phyloP scores from a whole-genome alignment of 2,329 filamentous ascomycete genomes.

The Cladosporium cucumerinum region DNA sequence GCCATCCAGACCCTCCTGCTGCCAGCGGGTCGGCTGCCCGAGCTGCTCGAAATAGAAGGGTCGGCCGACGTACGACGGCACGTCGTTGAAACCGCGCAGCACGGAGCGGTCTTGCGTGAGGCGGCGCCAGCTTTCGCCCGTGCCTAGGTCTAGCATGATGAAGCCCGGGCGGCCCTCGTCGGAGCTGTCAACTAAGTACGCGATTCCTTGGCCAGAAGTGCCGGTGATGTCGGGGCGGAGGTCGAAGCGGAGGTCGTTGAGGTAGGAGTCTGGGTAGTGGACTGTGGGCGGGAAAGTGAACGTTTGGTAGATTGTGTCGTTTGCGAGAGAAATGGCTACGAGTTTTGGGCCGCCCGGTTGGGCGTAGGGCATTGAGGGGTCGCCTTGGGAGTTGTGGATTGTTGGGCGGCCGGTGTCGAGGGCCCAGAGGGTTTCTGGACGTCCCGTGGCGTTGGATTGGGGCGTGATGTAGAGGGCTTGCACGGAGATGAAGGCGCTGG shows the following conservation, averaged over 20 bases:
- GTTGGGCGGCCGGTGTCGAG: constrained; percentile 47
- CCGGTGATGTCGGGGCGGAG: constrained; percentile 39
- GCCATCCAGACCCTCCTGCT: constrained; percentile 39
- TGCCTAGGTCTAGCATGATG: constrained; percentile 46
- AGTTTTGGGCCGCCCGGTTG: constrained; percentile 47
- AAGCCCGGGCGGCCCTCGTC: constrained; percentile 47
- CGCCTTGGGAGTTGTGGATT: constrained; percentile 37
- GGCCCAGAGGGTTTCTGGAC: constrained; percentile 46
- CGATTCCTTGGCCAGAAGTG: constrained; percentile 41
- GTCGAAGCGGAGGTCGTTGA: constrained; percentile 49
- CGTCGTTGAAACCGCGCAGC: constrained; percentile 30
- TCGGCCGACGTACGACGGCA: constrained; percentile 33
- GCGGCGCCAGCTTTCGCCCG: constrained; percentile 42
- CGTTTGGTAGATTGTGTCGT: constrained; percentile 40
- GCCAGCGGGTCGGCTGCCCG: constrained; percentile 27
- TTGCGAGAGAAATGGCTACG: constrained; percentile 42
- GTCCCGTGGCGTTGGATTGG: constrained; percentile 25
- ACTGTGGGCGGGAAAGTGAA: constrained; percentile 44
- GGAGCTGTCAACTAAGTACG: constrained; percentile 46
- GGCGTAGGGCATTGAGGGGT: constrained; percentile 43
- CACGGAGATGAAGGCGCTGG: constrained; percentile 41
- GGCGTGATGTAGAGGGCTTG: constrained; percentile 47
- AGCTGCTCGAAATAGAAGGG: constrained; percentile 31
- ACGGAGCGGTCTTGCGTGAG: constrained; percentile 35
- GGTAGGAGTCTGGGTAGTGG: constrained; percentile 46